These are phyloP conservation scores for Colletotrichum melonis DNA, from an alignment of 2,329 filamentous ascomycete species.

Conservation along the genomic window DNA sequence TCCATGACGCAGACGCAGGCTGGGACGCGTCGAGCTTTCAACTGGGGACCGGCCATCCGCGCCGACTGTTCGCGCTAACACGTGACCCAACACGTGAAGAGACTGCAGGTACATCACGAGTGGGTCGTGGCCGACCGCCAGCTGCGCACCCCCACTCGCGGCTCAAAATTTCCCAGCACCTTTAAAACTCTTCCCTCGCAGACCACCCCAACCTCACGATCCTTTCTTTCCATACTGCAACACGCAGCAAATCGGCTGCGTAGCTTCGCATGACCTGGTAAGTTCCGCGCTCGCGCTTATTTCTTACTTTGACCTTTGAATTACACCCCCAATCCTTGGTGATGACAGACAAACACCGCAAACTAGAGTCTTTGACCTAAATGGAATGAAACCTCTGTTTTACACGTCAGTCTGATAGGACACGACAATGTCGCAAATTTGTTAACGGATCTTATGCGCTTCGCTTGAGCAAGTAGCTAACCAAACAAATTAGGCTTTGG, in stretches of 20 bases:
- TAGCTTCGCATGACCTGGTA: constrained; percentile 40
- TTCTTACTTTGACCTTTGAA: constrained; percentile 25
- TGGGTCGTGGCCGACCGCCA: constrained; percentile 36
- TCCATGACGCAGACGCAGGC: constrained; percentile 1
- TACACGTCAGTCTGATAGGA: constrained; percentile 92
- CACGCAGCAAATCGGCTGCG: not conserved
- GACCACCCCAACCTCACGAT: constrained; percentile 20
- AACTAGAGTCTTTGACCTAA: constrained; percentile 98
- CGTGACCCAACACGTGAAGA: constrained; percentile 39
- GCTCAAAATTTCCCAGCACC: constrained; percentile 33
- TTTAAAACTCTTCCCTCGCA: constrained; percentile 40
- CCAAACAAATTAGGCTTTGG: constrained; percentile 7
- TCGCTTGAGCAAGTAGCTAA: constrained; percentile 14
- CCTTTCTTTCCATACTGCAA: constrained; percentile 29
- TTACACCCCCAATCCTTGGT: constrained; percentile 53
- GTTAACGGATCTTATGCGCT: not conserved
- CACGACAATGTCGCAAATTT: constrained; percentile 19
- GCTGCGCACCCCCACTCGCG: constrained; percentile 34
- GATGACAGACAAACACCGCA: constrained; percentile 88
- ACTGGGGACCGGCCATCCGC: not conserved
- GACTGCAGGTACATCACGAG: constrained; percentile 19
- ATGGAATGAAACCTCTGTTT: constrained; percentile 84
- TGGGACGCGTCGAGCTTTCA: not conserved
- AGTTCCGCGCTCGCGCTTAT: constrained; percentile 14
- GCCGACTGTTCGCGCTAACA: constrained; percentile 38